A percentile compares a stretch with the other conserved stretches of the same genome.
Evolutionary conservation across 176 grass and related monocot genomes (phyloP).

Genomic region (Phragmites australis): DNA sequence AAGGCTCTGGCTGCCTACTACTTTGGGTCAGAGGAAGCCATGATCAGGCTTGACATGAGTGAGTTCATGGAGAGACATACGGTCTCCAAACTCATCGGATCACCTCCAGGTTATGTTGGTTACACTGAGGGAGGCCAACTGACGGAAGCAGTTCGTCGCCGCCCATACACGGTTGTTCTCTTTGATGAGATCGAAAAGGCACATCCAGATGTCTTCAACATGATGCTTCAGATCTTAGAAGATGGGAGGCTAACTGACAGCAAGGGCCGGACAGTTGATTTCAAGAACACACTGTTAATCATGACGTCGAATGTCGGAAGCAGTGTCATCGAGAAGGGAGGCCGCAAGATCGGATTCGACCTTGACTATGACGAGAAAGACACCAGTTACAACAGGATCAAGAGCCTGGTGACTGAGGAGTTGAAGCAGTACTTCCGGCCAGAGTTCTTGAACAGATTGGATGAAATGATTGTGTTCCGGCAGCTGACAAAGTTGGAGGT

Average conservation of each 20-base stretch:
- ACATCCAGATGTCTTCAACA: conserved; percentile 98
- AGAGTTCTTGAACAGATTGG: conserved; percentile 88
- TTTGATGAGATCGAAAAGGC: conserved; percentile 99
- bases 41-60: conserved; percentile 98
- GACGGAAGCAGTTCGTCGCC: conserved; percentile 90
- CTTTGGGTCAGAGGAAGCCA: conserved; percentile 94
- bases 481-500: conserved; percentile 96
- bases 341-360: conserved; percentile 87
- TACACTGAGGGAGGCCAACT: conserved; percentile 93
- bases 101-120: conserved; percentile 95
- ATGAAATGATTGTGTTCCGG: conserved; percentile 97
- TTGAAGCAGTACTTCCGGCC: conserved; percentile 94
- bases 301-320: conserved; percentile 95
- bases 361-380: conserved; percentile 88
- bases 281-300: conserved; percentile 89
- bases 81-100: conserved; percentile 91
- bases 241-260: conserved; percentile 94
- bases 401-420: conserved; percentile 90
- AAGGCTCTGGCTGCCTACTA: conserved; percentile 86
- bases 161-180: conserved; percentile 87
- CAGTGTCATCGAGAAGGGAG: conserved; percentile 94
- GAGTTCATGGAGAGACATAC: conserved; percentile 99
- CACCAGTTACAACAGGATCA: conserved; percentile 90
- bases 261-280: conserved; percentile 89
- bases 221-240: conserved; percentile 99